Percentiles rank a stretch among this genome's conserved stretches.
These are phyloP conservation scores for Lecanicillium sp. DNA, from an alignment of 2,329 filamentous ascomycete species.

Conservation along the genomic window DNA sequence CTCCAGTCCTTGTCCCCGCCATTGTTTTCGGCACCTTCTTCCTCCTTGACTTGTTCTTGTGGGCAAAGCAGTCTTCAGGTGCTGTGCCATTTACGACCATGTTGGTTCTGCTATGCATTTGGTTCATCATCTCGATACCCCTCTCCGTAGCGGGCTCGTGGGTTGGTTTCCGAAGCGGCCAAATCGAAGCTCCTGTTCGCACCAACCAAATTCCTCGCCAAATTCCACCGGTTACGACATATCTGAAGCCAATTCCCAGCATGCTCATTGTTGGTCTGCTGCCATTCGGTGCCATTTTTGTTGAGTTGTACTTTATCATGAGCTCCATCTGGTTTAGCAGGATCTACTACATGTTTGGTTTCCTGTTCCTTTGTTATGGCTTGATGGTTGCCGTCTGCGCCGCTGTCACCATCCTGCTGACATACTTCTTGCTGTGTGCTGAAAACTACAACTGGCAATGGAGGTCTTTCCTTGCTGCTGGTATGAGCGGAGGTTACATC, in stretches of 20 bases:
- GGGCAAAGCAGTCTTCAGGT: constrained; percentile 85
- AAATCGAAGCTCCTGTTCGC: constrained; percentile 72
- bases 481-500: constrained; percentile 84
- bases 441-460: constrained; percentile 99
- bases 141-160: constrained; percentile 85
- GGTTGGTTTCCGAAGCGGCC: constrained; percentile 74
- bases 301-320: constrained; percentile 99
- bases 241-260: constrained; percentile 78
- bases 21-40: constrained; percentile 87
- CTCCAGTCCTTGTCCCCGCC: constrained; percentile 75
- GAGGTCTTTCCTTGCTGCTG: constrained; percentile 86
- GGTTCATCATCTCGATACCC: constrained; percentile 94
- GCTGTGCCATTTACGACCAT: constrained; percentile 96
- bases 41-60: constrained; percentile 90
- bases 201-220: constrained; percentile 98
- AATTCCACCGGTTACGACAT: constrained; percentile 76
- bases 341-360: constrained; percentile 99
- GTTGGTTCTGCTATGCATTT: constrained; percentile 86
- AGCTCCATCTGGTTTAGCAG: constrained; percentile 97
- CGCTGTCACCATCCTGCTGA: constrained; percentile 84
- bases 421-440: constrained; percentile 91
- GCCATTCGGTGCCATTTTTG: constrained; percentile 93
- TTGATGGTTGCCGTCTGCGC: constrained; percentile 95
- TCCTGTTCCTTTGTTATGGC: constrained; percentile 94
- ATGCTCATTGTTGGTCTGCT: constrained; percentile 88